phyloP scores from a whole-genome alignment of 495 filamentous ascomycete species.

The Chaetomidium leptoderma region DNA sequence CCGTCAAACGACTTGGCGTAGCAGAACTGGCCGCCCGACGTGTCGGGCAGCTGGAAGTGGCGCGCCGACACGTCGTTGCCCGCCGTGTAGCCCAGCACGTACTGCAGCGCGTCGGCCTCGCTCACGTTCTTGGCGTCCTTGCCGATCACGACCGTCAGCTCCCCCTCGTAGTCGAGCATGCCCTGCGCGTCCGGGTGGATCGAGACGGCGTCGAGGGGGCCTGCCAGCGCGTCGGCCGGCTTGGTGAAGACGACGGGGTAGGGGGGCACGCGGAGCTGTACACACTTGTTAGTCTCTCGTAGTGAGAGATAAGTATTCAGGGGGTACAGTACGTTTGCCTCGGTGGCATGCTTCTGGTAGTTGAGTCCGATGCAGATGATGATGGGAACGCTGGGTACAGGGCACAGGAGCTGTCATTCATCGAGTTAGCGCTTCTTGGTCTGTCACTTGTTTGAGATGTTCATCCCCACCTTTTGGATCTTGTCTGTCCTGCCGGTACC shows the following conservation, averaged over 20 bases:
- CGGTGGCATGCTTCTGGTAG: slow-evolving; percentile 21
- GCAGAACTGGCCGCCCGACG: slow-evolving; percentile 19
- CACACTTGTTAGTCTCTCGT: slow-evolving; percentile 22
- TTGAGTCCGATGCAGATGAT: slow-evolving; percentile 26
- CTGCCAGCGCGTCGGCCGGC: slow-evolving; percentile 42
- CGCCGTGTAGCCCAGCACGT: slow-evolving; percentile 37
- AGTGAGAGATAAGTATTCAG: too few species aligned
- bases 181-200: slow-evolving; percentile 43
- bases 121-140: slow-evolving; percentile 35
- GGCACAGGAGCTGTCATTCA: slow-evolving; percentile 2
- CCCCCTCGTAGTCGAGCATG: slow-evolving; percentile 45
- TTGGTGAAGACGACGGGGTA: slow-evolving; percentile 47
- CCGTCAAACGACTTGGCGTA: slow-evolving; percentile 39
- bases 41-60: slow-evolving; percentile 14
- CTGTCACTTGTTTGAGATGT: neutral
- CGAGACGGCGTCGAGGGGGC: slow-evolving; percentile 22
- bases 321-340: slow-evolving; percentile 13
- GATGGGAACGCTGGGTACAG: slow-evolving; percentile 7
- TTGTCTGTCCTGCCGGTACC: neutral
- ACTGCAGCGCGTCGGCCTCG: slow-evolving; percentile 28
- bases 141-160: slow-evolving; percentile 39
- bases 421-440: neutral
- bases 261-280: slow-evolving; percentile 37
- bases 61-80: slow-evolving; percentile 25
- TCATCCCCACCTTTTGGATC: neutral